Percentiles rank a stretch among this genome's conserved stretches.
These are phyloP conservation scores for Hypoxylon sp. DNA, from an alignment of 2,329 filamentous ascomycete genomes.

Conservation along the genomic window DNA sequence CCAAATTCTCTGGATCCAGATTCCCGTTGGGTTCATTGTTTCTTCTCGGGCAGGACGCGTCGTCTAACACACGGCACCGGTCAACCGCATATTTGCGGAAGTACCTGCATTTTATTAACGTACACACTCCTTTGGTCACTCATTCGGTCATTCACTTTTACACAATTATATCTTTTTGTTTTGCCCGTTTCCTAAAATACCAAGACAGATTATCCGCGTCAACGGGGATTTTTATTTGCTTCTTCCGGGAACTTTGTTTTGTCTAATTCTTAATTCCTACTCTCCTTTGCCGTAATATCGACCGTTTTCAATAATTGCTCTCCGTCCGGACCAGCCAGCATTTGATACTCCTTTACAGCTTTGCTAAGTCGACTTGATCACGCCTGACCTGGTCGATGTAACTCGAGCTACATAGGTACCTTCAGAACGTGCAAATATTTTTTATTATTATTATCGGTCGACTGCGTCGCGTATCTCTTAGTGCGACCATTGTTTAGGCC, in stretches of 20 bases:
- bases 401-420: constrained; percentile 19
- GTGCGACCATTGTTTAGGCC: constrained; percentile 35
- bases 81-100: constrained; percentile 31
- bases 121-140: constrained; percentile 40
- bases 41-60: constrained; percentile 43
- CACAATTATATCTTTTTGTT: constrained; percentile 14
- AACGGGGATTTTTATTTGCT: constrained; percentile 27
- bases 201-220: constrained; percentile 26
- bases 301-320: constrained; percentile 15
- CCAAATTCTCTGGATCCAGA: constrained; percentile 44
- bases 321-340: neutral
- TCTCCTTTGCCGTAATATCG: constrained; percentile 25
- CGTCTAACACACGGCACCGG: constrained; percentile 32
- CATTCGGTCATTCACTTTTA: constrained; percentile 28
- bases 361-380: constrained; percentile 13
- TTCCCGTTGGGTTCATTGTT: constrained; percentile 46
- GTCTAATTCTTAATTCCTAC: constrained; percentile 41
- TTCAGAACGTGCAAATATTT: constrained; percentile 10
- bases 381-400: constrained; percentile 1
- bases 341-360: neutral
- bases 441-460: constrained; percentile 26
- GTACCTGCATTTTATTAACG: constrained; percentile 34
- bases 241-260: constrained; percentile 32
- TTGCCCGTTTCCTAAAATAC: constrained; percentile 16
- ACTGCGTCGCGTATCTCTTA: constrained; percentile 37